Evolutionary conservation across 306 rosid species (phyloP).

Genomic region (Ziziphus jujuba): DNA sequence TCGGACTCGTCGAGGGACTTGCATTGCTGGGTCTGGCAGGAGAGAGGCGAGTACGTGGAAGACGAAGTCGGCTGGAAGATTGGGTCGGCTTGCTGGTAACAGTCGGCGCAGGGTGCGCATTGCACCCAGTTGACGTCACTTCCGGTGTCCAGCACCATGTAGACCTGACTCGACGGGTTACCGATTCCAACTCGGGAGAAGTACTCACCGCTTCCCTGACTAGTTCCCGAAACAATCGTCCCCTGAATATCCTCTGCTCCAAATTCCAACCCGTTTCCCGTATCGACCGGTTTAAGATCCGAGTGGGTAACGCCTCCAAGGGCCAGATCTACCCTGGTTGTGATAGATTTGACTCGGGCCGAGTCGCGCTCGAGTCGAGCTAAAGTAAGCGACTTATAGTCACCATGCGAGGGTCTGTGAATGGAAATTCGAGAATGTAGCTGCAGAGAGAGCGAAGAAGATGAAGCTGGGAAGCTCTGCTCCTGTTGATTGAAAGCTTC

Average conservation of each 20-base stretch:
- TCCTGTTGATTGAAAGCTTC: slow-evolving; percentile 1
- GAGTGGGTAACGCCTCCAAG: slow-evolving; percentile 33
- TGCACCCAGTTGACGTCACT: slow-evolving; percentile 98
- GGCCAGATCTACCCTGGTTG: slow-evolving; percentile 50
- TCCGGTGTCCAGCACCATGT: slow-evolving; percentile 87
- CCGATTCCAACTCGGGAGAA: slow-evolving; percentile 88
- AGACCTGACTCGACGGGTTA: slow-evolving; percentile 57
- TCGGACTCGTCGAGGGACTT: slow-evolving; percentile 66
- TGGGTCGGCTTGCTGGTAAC: slow-evolving; percentile 86
- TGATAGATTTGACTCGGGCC: slow-evolving; percentile 61
- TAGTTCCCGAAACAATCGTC: slow-evolving; percentile 74
- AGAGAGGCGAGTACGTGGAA: slow-evolving; percentile 48
- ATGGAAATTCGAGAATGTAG: slow-evolving; percentile 61
- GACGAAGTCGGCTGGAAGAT: slow-evolving; percentile 70
- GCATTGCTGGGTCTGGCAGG: slow-evolving; percentile 60
- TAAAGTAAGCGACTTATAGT: slow-evolving; percentile 53
- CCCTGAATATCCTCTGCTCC: slow-evolving; percentile 36
- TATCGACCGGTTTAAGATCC: slow-evolving; percentile 43
- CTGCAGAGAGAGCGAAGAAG: slow-evolving; percentile 32
- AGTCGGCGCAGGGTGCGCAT: slow-evolving; percentile 87
- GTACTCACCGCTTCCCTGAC: slow-evolving; percentile 97
- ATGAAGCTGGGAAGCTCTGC: neutral
- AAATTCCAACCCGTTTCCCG: neutral
- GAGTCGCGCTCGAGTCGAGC: slow-evolving; percentile 80
- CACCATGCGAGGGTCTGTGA: slow-evolving; percentile 24